Conservation (phyloP, 2,329 filamentous ascomycete species). For the Fusarium clavum region DNA sequence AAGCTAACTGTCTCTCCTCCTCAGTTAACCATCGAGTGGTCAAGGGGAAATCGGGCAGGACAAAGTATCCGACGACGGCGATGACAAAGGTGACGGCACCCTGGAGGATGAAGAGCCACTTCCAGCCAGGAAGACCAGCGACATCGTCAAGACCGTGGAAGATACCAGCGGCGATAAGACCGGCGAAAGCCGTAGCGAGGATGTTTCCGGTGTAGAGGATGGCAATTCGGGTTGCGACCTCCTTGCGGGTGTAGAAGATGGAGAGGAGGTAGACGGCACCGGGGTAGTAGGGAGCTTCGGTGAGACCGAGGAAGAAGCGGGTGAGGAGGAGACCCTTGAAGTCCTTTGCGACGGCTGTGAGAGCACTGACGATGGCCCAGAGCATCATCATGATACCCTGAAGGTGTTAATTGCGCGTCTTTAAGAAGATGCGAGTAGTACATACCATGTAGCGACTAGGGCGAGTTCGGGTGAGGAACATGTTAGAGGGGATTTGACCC, state of each 20-base stretch:
- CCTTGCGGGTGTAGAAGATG: constrained; percentile 66
- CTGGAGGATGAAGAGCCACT: constrained; percentile 73
- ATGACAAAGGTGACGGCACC: constrained; percentile 58
- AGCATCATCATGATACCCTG: constrained; percentile 57
- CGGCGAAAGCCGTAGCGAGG: constrained; percentile 54
- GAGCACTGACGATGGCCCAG: constrained; percentile 61
- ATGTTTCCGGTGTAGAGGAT: constrained; percentile 58
- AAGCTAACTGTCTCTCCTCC: constrained; percentile 58
- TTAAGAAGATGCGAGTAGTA: fast-evolving
- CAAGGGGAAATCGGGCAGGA: constrained; percentile 54
- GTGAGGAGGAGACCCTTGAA: constrained; percentile 63
- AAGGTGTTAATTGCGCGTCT: not conserved
- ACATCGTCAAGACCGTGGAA: constrained; percentile 50
- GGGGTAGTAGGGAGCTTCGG: constrained; percentile 56
- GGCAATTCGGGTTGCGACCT: constrained; percentile 57
- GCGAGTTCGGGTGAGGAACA: constrained; percentile 57
- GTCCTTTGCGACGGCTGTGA: constrained; percentile 60
- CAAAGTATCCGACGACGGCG: constrained; percentile 45
- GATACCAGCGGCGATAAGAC: constrained; percentile 59
- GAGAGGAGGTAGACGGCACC: constrained; percentile 58
- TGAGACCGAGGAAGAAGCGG: constrained; percentile 57
- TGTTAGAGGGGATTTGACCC: constrained; percentile 57
- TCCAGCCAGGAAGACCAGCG: constrained; percentile 47
- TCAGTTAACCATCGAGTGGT: constrained; percentile 58
- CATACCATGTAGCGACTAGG: constrained; percentile 56